Evolutionary conservation across 2,329 filamentous ascomycete genomes (phyloP), one percentile per base, ranked within the genome.

Genomic region (Paraphoma chrysanthemicola): DNA sequence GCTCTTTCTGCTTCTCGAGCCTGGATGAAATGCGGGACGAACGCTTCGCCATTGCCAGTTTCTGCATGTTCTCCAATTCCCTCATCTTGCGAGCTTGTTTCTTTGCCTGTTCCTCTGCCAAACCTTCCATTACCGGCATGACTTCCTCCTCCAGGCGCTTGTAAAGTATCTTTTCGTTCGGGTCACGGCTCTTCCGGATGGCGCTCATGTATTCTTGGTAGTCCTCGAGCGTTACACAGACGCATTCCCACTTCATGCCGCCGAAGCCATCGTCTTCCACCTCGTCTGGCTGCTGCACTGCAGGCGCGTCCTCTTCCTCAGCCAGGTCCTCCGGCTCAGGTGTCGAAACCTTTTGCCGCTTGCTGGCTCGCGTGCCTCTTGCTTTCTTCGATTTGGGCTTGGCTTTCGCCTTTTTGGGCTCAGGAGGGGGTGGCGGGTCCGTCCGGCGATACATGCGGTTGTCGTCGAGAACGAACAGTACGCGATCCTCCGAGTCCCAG

Each of bases 391-490:
- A 76, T 83, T 89, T 85, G 1, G 77, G 6, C 56, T 81, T 82
- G 4, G 77, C 18, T 59, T 81, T 82, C 4, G 76, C 57, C 71
- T 90, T 90, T 28, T 83, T 76, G 2, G 83, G 74, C n/a, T 82
- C 79, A 12, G 85, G 77, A 6, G 87, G 84, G 1, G 86, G 82
- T 1, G 87, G 86, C 28, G 90, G 85, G 57, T 96, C 91, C n/a
- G 91, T 92, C 59, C 90, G 84, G 53, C 93, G 90, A 75, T 99
- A 99, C 42, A 99, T 82, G 60, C 95, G 87, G 68, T 97, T 96
- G 74, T 99, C 95, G 68, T 98, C 94, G 3, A 99, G 85, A 3
- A 98, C 89, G 70, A 90, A 96, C 73, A 98, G 96, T 36, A 88
- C 88, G 38, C 92, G 89, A 62, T 96, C 93, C 45, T 97, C 84